Evolutionary conservation across 2,329 filamentous ascomycete genomes (phyloP).

Genomic region (Trichoderma afroharzianum): DNA sequence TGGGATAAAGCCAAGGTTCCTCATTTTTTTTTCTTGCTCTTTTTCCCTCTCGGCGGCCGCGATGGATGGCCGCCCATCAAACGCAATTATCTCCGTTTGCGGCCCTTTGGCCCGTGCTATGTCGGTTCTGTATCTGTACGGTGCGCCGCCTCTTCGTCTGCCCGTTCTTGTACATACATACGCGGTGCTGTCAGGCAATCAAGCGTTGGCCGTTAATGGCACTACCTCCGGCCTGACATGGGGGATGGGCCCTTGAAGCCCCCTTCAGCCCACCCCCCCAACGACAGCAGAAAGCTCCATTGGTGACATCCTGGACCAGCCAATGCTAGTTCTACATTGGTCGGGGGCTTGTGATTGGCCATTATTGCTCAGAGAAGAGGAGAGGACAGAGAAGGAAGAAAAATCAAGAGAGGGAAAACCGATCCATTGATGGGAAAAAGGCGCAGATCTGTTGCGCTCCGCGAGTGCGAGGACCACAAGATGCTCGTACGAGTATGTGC

Average conservation of each 20-base stretch:
- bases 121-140: neutral
- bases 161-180: slow-evolving; percentile 4
- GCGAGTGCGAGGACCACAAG: neutral
- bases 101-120: slow-evolving; percentile 6
- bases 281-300: slow-evolving; percentile 20
- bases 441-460: slow-evolving; percentile 29
- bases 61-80: neutral
- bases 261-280: neutral
- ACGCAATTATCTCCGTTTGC: neutral
- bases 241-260: slow-evolving; percentile 12
- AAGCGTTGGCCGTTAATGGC: slow-evolving; percentile 18
- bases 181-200: slow-evolving; percentile 12
- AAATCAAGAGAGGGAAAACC: slow-evolving; percentile 18
- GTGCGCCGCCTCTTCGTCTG: neutral
- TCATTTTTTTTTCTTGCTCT: neutral
- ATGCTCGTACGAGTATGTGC: neutral
- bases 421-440: slow-evolving; percentile 11
- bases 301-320: slow-evolving; percentile 23
- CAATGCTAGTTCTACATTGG: slow-evolving; percentile 27
- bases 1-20: neutral
- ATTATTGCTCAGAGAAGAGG: slow-evolving; percentile 6
- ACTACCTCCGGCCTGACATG: slow-evolving; percentile 18
- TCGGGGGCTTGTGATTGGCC: slow-evolving; percentile 27
- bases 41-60: neutral
- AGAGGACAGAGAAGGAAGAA: slow-evolving; percentile 6